A percentile compares a stretch with the other conserved stretches of the same genome.
phyloP scores from a whole-genome alignment of 768 basidiomycete species.

The Podaxis sp. region DNA sequence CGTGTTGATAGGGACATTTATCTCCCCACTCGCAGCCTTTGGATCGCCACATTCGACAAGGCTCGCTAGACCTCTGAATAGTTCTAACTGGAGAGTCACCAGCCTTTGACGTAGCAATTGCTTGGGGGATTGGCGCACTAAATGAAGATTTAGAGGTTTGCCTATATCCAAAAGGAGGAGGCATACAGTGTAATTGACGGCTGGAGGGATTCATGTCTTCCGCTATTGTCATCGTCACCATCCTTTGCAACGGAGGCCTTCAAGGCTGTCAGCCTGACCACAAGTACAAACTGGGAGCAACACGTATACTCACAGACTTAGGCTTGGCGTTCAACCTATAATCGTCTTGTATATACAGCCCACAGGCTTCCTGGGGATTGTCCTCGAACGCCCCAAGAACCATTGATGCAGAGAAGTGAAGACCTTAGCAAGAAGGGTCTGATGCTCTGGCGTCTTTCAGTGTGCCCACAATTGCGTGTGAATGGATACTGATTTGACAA shows the following conservation, averaged over 20 bases:
- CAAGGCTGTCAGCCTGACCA: background rate
- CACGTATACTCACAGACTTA: background rate
- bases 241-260: background rate
- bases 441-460: background rate
- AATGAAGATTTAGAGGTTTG: too few relatives aligned
- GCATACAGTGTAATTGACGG: background rate
- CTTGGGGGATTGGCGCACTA: background rate
- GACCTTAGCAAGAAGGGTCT: background rate
- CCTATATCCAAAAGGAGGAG: background rate
- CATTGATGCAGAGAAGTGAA: slow-evolving; percentile 14
- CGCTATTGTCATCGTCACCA: background rate
- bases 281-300: background rate
- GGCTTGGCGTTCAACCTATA: background rate
- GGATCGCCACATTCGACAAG: background rate
- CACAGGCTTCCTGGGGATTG: background rate
- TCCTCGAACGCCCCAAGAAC: background rate
- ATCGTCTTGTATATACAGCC: background rate
- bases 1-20: slow-evolving; percentile 7
- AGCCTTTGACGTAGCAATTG: background rate
- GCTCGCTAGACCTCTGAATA: background rate
- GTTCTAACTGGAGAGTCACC: background rate
- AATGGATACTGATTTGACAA: background rate
- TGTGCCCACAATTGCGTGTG: background rate
- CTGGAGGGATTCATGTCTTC: background rate
- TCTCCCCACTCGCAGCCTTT: slow-evolving; percentile 10